Evolutionary conservation across 192 early-diverging fungal species (phyloP).

Genomic region (Linnemannia exigua): DNA sequence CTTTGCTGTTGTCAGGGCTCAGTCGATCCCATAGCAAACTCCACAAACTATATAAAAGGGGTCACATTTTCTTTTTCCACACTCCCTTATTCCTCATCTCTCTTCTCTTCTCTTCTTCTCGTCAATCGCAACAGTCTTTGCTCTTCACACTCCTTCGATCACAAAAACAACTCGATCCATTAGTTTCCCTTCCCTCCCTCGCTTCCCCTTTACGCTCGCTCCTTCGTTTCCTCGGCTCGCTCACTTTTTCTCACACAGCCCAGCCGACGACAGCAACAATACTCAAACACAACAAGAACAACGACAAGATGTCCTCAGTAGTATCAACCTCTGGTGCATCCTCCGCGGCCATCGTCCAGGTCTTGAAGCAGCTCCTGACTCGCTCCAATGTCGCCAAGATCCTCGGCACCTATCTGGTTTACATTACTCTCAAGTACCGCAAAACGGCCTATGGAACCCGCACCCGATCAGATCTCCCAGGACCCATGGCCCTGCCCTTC

Average conservation of each 20-base stretch:
- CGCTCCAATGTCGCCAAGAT: conserved; percentile 22
- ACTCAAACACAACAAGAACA: background rate
- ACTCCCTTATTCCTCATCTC: background rate
- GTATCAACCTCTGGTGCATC: background rate
- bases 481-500: conserved; percentile 31
- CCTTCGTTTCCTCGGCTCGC: background rate
- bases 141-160: background rate
- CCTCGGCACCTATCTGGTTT: conserved; percentile 29
- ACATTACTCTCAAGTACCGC: conserved; percentile 43
- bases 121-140: background rate
- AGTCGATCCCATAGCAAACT: too few species aligned
- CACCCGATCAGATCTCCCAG: conserved; percentile 25
- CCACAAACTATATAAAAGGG: background rate
- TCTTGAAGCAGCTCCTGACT: conserved; percentile 16
- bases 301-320: background rate
- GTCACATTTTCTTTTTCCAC: background rate
- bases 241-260: background rate
- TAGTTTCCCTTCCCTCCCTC: background rate
- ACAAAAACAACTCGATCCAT: background rate
- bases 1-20: too few species aligned
- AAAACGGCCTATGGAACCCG: conserved; percentile 25
- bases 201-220: background rate
- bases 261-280: background rate
- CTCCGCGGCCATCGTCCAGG: background rate
- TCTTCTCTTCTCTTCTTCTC: conserved; percentile 1